Base-by-base conservation (phyloP, 2,329 filamentous ascomycete genomes). In the Polychaeton citri region DNA sequence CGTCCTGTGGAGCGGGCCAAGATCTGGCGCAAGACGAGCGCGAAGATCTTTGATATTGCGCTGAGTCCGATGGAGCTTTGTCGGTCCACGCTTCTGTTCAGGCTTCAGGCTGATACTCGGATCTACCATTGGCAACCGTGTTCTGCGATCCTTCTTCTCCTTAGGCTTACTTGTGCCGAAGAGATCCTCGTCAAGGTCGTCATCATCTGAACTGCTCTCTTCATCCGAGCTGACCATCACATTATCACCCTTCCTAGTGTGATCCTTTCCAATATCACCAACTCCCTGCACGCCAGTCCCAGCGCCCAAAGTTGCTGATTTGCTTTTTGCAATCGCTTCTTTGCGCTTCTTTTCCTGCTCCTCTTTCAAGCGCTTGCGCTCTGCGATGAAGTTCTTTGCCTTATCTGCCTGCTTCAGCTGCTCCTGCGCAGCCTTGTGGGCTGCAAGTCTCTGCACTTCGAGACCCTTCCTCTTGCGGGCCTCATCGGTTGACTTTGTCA, bases 21-120 rank as follows among this genome's bases (percentile, higher is more conserved):
- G 80, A 45, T 92, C 84, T 6, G 92, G 90, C 20, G 87, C 81
- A 40, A 98, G 69, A 43, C 90, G 80, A 44, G 90, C 88, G 48
- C 88, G 80, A 76, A 95, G 88, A 60, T 98, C 90, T 59, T 93
- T 93, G 32, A 80, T 76, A 12, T 86, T 88, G 34, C 88, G 76
- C 43, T 79, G 69, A 35, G 85, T 74, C 55, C 84, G 82, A 45
- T 75, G 66, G 63, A 95, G 94, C 61, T 85, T 88, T 38, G 92
- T 76, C 0, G 88, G 88, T 10, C 76, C 77, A 30, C 74, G 72
- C 34, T 71, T 67, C 50, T 74, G 66, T 44, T 72, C 55, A 6
- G 50, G 49, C 39, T 48, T 55, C 19, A 58, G 36, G 6, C 53
- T 54, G 18, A 48, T 37, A 30, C 44, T 47, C 8, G 51, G 40